Evolutionary conservation across 2,329 filamentous ascomycete genomes (phyloP).

Genomic region (Sarocladiaceae sp.): DNA sequence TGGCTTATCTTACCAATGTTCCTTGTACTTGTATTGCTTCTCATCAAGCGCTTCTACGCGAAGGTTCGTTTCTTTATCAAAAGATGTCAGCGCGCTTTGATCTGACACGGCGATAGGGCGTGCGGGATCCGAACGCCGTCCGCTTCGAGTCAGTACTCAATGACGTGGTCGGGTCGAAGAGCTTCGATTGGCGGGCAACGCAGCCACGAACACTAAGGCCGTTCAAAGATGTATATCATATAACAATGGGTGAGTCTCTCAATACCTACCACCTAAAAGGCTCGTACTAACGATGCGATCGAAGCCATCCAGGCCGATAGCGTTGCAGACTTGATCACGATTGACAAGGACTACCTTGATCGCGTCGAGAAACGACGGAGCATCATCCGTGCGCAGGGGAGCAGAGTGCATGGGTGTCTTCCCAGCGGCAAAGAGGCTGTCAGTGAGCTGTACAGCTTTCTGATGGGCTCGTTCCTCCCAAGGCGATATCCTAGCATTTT

Average conservation of each 20-base stretch:
- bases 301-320: constrained; percentile 37
- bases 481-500: constrained; percentile 46
- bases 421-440: constrained; percentile 37
- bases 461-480: constrained; percentile 44
- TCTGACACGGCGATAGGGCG: too few relatives aligned
- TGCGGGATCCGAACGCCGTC: too few relatives aligned
- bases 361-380: constrained; percentile 35
- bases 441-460: constrained; percentile 42
- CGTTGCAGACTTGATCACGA: constrained; percentile 46
- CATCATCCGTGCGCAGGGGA: constrained; percentile 33
- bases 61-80: too few relatives aligned
- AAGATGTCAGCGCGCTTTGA: too few relatives aligned
- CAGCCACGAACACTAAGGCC: constrained; percentile 38
- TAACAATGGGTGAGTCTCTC: constrained; percentile 44
- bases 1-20: too few relatives aligned
- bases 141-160: not conserved
- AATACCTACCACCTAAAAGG: not conserved
- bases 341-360: constrained; percentile 46
- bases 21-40: too few relatives aligned
- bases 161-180: not conserved
- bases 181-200: constrained; percentile 36
- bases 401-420: constrained; percentile 37
- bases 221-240: constrained; percentile 49
- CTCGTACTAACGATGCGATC: not conserved
- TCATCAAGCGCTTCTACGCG: too few relatives aligned